phyloP scores from a whole-genome alignment of 2,329 filamentous ascomycete species.

The Cladophialophora bantiana region DNA sequence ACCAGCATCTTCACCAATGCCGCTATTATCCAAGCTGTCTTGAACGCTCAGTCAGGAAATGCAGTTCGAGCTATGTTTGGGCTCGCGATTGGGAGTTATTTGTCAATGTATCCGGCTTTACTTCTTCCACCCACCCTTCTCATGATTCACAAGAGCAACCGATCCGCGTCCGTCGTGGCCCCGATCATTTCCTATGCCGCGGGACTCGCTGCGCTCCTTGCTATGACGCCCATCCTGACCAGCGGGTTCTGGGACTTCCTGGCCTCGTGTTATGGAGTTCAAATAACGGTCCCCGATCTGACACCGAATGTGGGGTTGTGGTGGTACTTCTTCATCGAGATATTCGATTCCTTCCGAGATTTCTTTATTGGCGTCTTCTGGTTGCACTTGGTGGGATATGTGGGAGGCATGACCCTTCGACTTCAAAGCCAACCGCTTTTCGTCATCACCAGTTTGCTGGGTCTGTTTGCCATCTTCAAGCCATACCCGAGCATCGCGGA shows the following conservation, averaged over 20 bases:
- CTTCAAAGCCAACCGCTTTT: constrained; percentile 86
- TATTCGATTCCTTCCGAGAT: constrained; percentile 96
- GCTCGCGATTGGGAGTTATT: constrained; percentile 84
- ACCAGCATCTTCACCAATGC: constrained; percentile 89
- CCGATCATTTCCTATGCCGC: constrained; percentile 42
- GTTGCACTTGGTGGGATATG: constrained; percentile 91
- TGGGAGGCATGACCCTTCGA: constrained; percentile 82
- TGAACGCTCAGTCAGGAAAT: constrained; percentile 77
- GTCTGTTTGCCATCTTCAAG: constrained; percentile 94
- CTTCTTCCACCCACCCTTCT: constrained; percentile 83
- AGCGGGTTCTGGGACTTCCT: constrained; percentile 87
- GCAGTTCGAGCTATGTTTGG: constrained; percentile 80
- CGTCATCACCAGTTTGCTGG: constrained; percentile 81
- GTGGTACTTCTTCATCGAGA: constrained; percentile 99
- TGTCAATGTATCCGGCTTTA: constrained; percentile 89
- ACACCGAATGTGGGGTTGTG: constrained; percentile 95
- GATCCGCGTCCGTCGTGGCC: constrained; percentile 26
- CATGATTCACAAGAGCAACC: constrained; percentile 47
- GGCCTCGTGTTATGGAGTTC: constrained; percentile 87
- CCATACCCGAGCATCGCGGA: constrained; percentile 95
- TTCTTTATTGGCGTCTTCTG: constrained; percentile 99
- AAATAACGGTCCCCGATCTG: constrained; percentile 87
- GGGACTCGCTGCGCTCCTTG: constrained; percentile 31
- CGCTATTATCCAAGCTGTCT: constrained; percentile 82
- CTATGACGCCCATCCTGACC: constrained; percentile 60